phyloP scores from a whole-genome alignment of 371 early-diverging fungal species.

The Phascolomyces articulosus region DNA sequence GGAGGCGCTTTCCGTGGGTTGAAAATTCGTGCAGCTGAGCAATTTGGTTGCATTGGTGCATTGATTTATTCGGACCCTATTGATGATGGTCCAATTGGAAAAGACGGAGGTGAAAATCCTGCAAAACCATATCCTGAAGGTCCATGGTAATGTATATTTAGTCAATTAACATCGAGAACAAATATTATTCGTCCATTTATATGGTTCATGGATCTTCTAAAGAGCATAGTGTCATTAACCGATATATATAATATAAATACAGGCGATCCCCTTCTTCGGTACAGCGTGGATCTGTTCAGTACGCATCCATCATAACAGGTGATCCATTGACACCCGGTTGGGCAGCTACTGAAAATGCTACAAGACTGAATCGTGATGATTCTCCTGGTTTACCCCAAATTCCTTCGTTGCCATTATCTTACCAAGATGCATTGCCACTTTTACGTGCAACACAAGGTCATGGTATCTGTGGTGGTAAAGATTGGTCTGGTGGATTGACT shows the following conservation, averaged over 20 bases:
- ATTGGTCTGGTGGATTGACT: slow-evolving; percentile 52
- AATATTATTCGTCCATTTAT: too few relatives aligned
- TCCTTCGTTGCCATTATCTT: slow-evolving; percentile 72
- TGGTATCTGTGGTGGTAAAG: slow-evolving; percentile 31
- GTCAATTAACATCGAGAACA: too few relatives aligned
- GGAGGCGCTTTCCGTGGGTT: slow-evolving; percentile 59
- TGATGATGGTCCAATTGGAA: slow-evolving; percentile 24
- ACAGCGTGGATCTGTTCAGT: slow-evolving; percentile 64
- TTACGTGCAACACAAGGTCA: slow-evolving; percentile 51
- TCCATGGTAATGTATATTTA: slow-evolving; percentile 34
- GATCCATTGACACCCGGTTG: slow-evolving; percentile 72
- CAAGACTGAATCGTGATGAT: slow-evolving; percentile 50
- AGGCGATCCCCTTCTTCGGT: slow-evolving; percentile 60
- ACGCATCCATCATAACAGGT: slow-evolving; percentile 51
- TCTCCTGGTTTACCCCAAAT: slow-evolving; percentile 52
- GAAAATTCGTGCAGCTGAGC: slow-evolving; percentile 64
- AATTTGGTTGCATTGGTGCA: slow-evolving; percentile 59
- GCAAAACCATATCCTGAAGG: slow-evolving; percentile 64
- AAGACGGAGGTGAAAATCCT: slow-evolving; percentile 37
- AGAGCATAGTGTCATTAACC: not conserved
- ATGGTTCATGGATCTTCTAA: too few relatives aligned
- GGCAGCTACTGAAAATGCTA: slow-evolving; percentile 52
- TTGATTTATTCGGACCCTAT: slow-evolving; percentile 40
- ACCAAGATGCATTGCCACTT: slow-evolving; percentile 62
- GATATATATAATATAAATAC: not conserved